Percentiles rank a stretch among this genome's conserved stretches.
These are phyloP conservation scores for Pochonia chlamydosporia DNA, from an alignment of 2,329 filamentous ascomycete genomes.

Conservation along the genomic window DNA sequence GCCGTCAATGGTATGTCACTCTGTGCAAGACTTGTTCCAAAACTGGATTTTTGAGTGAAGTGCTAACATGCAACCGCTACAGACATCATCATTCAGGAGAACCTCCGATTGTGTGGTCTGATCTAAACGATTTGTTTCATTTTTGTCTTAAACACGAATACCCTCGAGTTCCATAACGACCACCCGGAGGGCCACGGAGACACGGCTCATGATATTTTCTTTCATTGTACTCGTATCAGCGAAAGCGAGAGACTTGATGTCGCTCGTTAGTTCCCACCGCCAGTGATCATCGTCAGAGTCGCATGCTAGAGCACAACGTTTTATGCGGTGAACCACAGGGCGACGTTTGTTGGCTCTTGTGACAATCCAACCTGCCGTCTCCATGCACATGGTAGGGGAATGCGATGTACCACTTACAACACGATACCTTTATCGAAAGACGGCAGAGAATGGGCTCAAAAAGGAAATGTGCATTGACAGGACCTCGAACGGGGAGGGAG, in stretches of 20 bases:
- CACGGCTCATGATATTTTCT: slow-evolving; percentile 29
- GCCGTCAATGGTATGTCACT: slow-evolving; percentile 82
- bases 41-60: not conserved
- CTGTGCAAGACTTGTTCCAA: not conserved
- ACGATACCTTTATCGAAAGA: not conserved
- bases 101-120: slow-evolving; percentile 91
- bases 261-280: not conserved
- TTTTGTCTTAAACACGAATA: slow-evolving; percentile 31
- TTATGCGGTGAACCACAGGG: not conserved
- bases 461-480: slow-evolving; percentile 2
- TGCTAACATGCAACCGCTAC: slow-evolving; percentile 35
- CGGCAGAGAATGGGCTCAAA: not conserved
- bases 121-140: slow-evolving; percentile 61
- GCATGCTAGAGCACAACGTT: slow-evolving; percentile 1
- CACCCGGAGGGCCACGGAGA: slow-evolving; percentile 30
- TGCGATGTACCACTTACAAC: not conserved
- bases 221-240: slow-evolving; percentile 26
- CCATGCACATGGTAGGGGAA: slow-evolving; percentile 1
- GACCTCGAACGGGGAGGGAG: slow-evolving; percentile 4
- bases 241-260: slow-evolving; percentile 14
- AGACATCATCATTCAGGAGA: slow-evolving; percentile 99
- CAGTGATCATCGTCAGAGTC: not conserved
- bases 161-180: slow-evolving; percentile 37
- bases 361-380: not conserved
- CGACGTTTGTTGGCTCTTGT: slow-evolving; percentile 13